Base-by-base conservation (phyloP, 495 filamentous ascomycete species). In the Xylaria palmicola region DNA sequence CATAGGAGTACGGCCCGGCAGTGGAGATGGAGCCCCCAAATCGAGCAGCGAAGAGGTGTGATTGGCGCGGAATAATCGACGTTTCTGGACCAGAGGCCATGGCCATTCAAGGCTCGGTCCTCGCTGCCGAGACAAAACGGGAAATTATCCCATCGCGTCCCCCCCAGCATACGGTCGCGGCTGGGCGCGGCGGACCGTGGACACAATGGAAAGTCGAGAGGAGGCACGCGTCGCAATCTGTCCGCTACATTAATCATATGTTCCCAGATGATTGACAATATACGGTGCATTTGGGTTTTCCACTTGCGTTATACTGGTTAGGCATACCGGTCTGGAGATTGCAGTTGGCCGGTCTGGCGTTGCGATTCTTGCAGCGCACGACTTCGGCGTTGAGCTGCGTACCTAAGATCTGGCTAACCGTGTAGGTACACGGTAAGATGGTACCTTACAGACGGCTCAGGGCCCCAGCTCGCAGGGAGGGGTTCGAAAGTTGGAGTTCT, bases 11-110 rank as follows among this genome's bases (percentile, higher is more conserved):
- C 50, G 59, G 59, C 48, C 57, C 57, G 57, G 57, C 47, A 47
- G 50, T 45, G 59, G 39, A 60, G 59, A 61, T 53, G 59, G 50
- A 17, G 26, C n/a, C 39, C 37, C 40, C 17, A 47, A 40, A 17
- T n/a, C 15, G 40, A 61, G 49, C 32, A 39, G 41, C 24, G 22
- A 55, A 22, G 37, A 26, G 41, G 37, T 30, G 39, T 61, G 59
- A 61, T 61, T 61, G 59, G 59, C 59, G 59, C 59, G 39, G 59
- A 55, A 55, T 54, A 45, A 48, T 61, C 22, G 49, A 40, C 32
- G 29, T 22, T 27, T 36, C 39, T 55, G 40, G 41, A 54, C 49
- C 20, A 61, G 39, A 55, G 40, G 19, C 15, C 40, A 54, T 52
- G 50, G 27, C 59, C 34, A 24, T 39, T 40, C 58, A 61, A 61